phyloP scores from a whole-genome alignment of 2,329 filamentous ascomycete genomes.

The Pyricularia grisea region DNA sequence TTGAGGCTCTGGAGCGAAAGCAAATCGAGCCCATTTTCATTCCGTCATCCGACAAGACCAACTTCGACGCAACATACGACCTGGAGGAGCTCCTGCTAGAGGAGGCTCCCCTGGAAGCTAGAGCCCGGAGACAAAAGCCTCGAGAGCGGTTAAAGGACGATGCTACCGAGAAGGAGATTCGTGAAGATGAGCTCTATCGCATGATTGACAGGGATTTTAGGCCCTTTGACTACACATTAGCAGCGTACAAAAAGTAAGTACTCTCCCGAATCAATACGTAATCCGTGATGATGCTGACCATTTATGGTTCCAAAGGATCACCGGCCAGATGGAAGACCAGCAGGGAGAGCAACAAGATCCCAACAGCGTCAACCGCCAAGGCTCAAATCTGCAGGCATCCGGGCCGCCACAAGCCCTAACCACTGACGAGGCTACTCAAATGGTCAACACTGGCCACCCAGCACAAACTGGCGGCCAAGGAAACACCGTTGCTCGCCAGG shows the following conservation, averaged over 20 bases:
- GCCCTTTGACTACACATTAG: constrained; percentile 88
- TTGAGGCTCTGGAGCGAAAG: constrained; percentile 74
- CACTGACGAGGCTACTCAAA: constrained; percentile 36
- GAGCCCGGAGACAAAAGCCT: constrained; percentile 87
- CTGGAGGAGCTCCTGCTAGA: constrained; percentile 88
- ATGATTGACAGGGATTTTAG: constrained; percentile 93
- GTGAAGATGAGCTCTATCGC: constrained; percentile 85
- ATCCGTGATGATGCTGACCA: neutral
- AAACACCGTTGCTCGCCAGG: constrained; percentile 8
- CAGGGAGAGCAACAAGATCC: neutral
- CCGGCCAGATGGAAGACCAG: constrained; percentile 15
- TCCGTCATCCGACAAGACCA: constrained; percentile 94
- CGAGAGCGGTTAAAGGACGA: constrained; percentile 86
- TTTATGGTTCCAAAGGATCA: constrained; percentile 7
- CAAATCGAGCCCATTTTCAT: constrained; percentile 85
- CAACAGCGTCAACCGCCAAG: constrained; percentile 8
- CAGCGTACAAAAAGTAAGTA: constrained; percentile 65
- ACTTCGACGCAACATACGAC: constrained; percentile 98
- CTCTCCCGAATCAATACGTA: neutral
- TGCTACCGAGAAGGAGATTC: constrained; percentile 88
- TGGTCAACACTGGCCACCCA: constrained; percentile 12
- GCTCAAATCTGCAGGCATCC: neutral
- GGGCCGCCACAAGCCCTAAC: constrained; percentile 36
- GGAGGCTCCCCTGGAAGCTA: constrained; percentile 87
- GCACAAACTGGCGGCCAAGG: constrained; percentile 1